Percentiles rank a stretch among this genome's conserved stretches.
phyloP scores from a whole-genome alignment of 2,329 filamentous ascomycete genomes.

The Fusarium sp. region DNA sequence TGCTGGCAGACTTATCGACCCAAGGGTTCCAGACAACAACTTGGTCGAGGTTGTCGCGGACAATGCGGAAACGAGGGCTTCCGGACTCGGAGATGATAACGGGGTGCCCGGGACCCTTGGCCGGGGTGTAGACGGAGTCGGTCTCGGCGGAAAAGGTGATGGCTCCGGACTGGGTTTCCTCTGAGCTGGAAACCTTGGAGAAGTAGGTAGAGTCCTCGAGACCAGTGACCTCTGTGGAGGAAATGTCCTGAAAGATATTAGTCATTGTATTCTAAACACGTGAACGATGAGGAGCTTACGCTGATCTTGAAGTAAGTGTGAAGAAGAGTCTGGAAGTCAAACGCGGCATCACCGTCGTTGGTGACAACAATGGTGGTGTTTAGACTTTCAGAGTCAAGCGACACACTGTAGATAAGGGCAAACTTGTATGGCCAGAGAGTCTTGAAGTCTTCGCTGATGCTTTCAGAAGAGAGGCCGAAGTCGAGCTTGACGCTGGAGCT shows the following conservation, averaged over 20 bases:
- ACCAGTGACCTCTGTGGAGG: constrained; percentile 77
- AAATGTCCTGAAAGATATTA: constrained; percentile 75
- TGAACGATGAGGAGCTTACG: constrained; percentile 63
- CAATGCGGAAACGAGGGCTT: constrained; percentile 76
- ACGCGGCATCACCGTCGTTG: constrained; percentile 85
- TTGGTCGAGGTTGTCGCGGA: constrained; percentile 86
- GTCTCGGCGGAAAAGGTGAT: constrained; percentile 82
- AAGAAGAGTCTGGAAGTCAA: constrained; percentile 91
- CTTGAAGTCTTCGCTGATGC: constrained; percentile 76
- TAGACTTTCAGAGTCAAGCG: constrained; percentile 79
- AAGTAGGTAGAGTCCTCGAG: constrained; percentile 82
- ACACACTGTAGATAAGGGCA: constrained; percentile 92
- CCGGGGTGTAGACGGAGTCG: constrained; percentile 87
- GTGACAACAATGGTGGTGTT: constrained; percentile 87
- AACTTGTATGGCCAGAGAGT: constrained; percentile 89
- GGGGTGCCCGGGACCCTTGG: constrained; percentile 69
- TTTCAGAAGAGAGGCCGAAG: constrained; percentile 85
- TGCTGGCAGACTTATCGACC: constrained; percentile 83
- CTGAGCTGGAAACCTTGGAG: constrained; percentile 82
- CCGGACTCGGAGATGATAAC: constrained; percentile 73
- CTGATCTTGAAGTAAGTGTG: constrained; percentile 90
- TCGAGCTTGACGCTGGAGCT: constrained; percentile 88
- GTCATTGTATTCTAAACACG: neutral
- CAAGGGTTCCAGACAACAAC: constrained; percentile 98
- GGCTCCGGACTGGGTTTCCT: constrained; percentile 73